Percentiles rank a stretch among this genome's conserved stretches.
These are phyloP conservation scores for Russula vinacea DNA, from an alignment of 768 basidiomycete species.

Conservation along the genomic window DNA sequence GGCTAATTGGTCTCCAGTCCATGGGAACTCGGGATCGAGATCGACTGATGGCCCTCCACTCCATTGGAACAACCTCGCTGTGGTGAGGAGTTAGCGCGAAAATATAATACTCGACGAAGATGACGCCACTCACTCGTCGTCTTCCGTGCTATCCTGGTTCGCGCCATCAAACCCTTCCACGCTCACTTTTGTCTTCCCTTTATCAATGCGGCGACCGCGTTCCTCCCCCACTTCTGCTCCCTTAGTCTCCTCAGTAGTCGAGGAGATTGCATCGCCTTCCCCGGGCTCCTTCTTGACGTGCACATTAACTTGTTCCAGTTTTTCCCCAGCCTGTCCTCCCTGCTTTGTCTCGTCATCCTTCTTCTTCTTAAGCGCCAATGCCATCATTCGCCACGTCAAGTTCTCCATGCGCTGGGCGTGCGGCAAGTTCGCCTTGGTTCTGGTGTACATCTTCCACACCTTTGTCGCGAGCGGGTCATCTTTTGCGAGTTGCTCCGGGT, in stretches of 20 bases:
- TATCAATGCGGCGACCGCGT: conserved; percentile 73
- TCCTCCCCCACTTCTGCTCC: conserved; percentile 41
- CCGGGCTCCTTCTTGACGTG: conserved; percentile 32
- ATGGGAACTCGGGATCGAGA: conserved; percentile 87
- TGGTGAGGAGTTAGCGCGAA: conserved; percentile 33
- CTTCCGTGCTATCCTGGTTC: conserved; percentile 67
- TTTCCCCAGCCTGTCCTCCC: conserved; percentile 17
- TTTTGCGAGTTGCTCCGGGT: conserved; percentile 65
- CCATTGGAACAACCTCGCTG: conserved; percentile 71
- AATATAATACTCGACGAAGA: conserved; percentile 28
- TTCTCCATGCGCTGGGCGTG: conserved; percentile 98
- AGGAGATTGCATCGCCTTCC: conserved; percentile 26
- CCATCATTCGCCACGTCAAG: conserved; percentile 98
- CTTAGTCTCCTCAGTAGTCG: conserved; percentile 22
- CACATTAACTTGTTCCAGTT: conserved; percentile 26
- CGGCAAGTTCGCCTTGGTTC: conserved; percentile 83
- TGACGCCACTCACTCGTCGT: conserved; percentile 62
- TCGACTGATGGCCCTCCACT: conserved; percentile 89
- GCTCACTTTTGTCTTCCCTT: conserved; percentile 73
- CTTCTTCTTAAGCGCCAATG: conserved; percentile 86
- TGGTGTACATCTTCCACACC: conserved; percentile 95
- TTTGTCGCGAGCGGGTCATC: conserved; percentile 93
- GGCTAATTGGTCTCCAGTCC: conserved; percentile 83
- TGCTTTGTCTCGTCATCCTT: conserved; percentile 62
- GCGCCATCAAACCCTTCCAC: conserved; percentile 80